Percentiles rank a stretch among this genome's conserved stretches.
These are phyloP conservation scores for Xylariaceae sp. DNA, from an alignment of 2,329 filamentous ascomycete genomes.

Conservation along the genomic window DNA sequence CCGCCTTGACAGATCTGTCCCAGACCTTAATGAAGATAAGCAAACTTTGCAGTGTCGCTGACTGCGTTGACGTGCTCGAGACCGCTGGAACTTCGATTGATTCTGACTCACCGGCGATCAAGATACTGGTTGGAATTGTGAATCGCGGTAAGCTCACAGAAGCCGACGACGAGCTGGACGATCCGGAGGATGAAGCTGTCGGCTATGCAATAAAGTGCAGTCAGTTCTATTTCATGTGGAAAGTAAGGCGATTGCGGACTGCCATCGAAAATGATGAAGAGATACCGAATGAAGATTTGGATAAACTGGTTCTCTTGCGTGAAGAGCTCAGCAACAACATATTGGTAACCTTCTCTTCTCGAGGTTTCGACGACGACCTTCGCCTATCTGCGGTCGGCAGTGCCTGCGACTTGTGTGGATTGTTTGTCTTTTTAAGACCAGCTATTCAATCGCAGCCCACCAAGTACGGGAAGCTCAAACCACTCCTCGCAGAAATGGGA, in stretches of 20 bases:
- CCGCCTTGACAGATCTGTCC: slow-evolving; percentile 64
- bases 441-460: slow-evolving; percentile 42
- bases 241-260: slow-evolving; percentile 58
- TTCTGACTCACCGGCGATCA: slow-evolving; percentile 52
- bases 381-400: slow-evolving; percentile 71
- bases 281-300: slow-evolving; percentile 55
- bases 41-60: slow-evolving; percentile 73
- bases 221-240: slow-evolving; percentile 96
- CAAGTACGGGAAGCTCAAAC: slow-evolving; percentile 50
- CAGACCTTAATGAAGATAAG: slow-evolving; percentile 75
- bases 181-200: slow-evolving; percentile 74
- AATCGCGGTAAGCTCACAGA: slow-evolving; percentile 68
- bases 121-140: slow-evolving; percentile 68
- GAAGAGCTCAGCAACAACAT: slow-evolving; percentile 58
- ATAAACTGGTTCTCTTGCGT: slow-evolving; percentile 53
- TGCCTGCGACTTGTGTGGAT: slow-evolving; percentile 75
- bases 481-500: slow-evolving; percentile 63
- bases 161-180: slow-evolving; percentile 65
- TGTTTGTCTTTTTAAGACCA: slow-evolving; percentile 70
- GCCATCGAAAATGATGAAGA: slow-evolving; percentile 51
- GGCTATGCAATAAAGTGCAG: slow-evolving; percentile 70
- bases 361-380: slow-evolving; percentile 70
- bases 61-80: slow-evolving; percentile 74
- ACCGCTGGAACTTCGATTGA: slow-evolving; percentile 45
- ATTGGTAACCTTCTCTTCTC: slow-evolving; percentile 64